phyloP scores from a whole-genome alignment of 371 early-diverging fungal genomes.

The Blakeslea trispora region DNA sequence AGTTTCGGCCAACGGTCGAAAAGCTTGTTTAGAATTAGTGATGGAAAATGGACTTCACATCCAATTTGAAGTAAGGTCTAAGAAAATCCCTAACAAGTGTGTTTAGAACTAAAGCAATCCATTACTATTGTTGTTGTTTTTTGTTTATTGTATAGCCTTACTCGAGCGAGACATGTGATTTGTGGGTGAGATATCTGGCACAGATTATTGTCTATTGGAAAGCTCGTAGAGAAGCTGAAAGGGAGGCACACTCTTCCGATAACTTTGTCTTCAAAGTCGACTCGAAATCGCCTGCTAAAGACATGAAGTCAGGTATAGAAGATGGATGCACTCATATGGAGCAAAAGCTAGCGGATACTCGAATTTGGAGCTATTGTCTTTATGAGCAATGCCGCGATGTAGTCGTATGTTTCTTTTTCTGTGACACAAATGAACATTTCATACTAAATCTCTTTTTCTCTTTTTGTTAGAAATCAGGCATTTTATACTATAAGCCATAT shows the following conservation, averaged over 20 bases:
- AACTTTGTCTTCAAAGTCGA: constrained; percentile 20
- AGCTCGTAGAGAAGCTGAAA: constrained; percentile 47
- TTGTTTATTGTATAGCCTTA: constrained; percentile 35
- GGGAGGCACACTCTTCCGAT: constrained; percentile 35
- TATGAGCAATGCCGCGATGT: constrained; percentile 45
- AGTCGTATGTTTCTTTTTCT: constrained; percentile 23
- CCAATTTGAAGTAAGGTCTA: constrained; percentile 31
- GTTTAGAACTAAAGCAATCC: too few species aligned
- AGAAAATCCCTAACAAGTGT: too few species aligned
- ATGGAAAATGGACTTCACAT: constrained; percentile 45
- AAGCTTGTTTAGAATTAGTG: constrained; percentile 36
- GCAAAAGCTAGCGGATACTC: constrained; percentile 38
- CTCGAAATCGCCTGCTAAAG: constrained; percentile 22
- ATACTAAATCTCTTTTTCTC: neutral
- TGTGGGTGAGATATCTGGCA: constrained; percentile 54
- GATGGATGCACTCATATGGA: constrained; percentile 4
- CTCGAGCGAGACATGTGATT: constrained; percentile 47
- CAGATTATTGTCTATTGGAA: constrained; percentile 55
- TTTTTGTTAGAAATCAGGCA: constrained; percentile 58
- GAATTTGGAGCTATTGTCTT: constrained; percentile 60
- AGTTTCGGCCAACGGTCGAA: neutral
- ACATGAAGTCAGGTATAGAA: neutral
- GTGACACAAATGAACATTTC: neutral
- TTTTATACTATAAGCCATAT: constrained; percentile 54
- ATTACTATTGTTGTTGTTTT: too few species aligned